phyloP scores from a whole-genome alignment of 2,329 filamentous ascomycete species.

The Fusarium nanum region DNA sequence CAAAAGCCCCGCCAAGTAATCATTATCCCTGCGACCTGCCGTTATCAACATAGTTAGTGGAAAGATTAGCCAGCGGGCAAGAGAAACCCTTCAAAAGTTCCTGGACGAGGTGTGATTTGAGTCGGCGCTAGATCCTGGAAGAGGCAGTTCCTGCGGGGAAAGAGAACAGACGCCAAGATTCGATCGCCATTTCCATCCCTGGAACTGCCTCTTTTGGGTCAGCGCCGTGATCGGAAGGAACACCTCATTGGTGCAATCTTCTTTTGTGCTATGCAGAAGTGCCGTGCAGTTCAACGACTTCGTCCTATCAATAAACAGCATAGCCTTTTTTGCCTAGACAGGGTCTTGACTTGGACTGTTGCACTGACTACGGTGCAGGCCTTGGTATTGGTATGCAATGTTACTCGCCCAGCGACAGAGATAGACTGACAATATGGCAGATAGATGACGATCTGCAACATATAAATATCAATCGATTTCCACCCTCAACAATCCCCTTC shows the following conservation, averaged over 20 bases:
- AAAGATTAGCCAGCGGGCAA: neutral
- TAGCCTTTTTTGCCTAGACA: neutral
- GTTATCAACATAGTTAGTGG: conserved; percentile 42
- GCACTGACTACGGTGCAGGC: neutral
- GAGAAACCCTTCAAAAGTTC: conserved; percentile 41
- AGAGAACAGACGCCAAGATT: conserved; percentile 31
- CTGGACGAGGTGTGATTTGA: conserved; percentile 31
- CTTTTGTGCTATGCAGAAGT: conserved; percentile 28
- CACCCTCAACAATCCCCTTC: neutral
- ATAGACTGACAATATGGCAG: neutral
- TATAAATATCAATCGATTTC: conserved; percentile 30
- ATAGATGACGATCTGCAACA: neutral
- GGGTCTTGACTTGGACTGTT: neutral
- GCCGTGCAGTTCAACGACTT: conserved; percentile 14
- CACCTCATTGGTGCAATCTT: conserved; percentile 28
- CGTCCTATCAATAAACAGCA: conserved; percentile 16
- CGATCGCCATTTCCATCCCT: conserved; percentile 27
- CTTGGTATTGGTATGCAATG: neutral
- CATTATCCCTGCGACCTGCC: conserved; percentile 41
- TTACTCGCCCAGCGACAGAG: neutral
- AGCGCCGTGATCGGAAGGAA: conserved; percentile 11
- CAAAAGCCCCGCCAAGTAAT: conserved; percentile 12
- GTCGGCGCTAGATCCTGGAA: conserved; percentile 43
- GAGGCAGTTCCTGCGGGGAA: conserved; percentile 41
- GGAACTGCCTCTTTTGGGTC: conserved; percentile 44